Evolutionary conservation across 129 eudicot genomes (phyloP).

Genomic region (Mikania micrantha): DNA sequence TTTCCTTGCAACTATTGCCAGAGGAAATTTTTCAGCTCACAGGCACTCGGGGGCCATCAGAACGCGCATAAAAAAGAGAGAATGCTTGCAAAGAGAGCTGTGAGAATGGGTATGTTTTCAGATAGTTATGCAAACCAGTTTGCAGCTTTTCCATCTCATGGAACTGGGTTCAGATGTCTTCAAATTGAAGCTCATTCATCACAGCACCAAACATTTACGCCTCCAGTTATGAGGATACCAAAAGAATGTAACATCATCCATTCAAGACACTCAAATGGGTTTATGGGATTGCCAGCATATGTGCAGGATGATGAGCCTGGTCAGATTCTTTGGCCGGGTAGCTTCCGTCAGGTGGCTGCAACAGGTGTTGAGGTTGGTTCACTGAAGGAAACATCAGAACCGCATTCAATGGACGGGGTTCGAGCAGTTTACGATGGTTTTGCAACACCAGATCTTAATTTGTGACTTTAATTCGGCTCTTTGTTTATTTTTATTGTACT

Average conservation of each 20-base stretch:
- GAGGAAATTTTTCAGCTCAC: constrained; percentile 47
- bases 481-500: not conserved
- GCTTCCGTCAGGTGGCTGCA: constrained; percentile 38
- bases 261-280: constrained; percentile 24
- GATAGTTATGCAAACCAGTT: constrained; percentile 31
- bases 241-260: constrained; percentile 3
- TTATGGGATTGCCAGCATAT: constrained; percentile 23
- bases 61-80: constrained; percentile 53
- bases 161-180: constrained; percentile 33
- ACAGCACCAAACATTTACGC: constrained; percentile 21
- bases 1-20: constrained; percentile 52
- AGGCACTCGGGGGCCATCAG: constrained; percentile 58
- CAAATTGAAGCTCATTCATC: constrained; percentile 49
- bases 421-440: constrained; percentile 10
- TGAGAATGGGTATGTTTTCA: constrained; percentile 44
- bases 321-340: constrained; percentile 50
- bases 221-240: constrained; percentile 19
- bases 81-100: constrained; percentile 42
- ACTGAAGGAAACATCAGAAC: not conserved
- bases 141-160: constrained; percentile 33
- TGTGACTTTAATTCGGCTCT: constrained; percentile 33
- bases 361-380: constrained; percentile 8
- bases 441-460: constrained; percentile 44
- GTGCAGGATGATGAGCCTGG: constrained; percentile 30
- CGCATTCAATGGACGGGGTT: constrained; percentile 13